These are phyloP conservation scores for Tephrocybe sp. DNA, from an alignment of 768 basidiomycete genomes.

Conservation along the genomic window DNA sequence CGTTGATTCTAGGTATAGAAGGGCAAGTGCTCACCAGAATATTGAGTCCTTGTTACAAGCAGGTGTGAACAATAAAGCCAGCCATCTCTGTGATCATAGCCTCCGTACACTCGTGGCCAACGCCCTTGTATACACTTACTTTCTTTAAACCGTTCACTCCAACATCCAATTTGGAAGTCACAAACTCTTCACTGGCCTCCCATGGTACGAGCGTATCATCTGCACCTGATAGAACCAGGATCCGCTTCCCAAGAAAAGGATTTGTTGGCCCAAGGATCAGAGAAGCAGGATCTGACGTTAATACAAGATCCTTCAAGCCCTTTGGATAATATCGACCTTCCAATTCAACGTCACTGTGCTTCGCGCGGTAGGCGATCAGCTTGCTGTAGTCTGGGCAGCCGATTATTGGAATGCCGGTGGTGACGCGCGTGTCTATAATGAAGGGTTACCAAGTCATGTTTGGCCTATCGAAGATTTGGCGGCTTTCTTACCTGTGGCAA, in stretches of 20 bases:
- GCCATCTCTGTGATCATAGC: constrained; percentile 56
- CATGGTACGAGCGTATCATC: constrained; percentile 70
- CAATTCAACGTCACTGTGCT: constrained; percentile 37
- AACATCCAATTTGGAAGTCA: constrained; percentile 48
- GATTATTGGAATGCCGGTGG: constrained; percentile 51
- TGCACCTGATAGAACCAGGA: constrained; percentile 70
- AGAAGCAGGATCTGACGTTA: constrained; percentile 47
- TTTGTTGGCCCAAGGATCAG: constrained; percentile 38
- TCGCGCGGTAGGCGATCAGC: constrained; percentile 60
- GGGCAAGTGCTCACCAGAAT: too few species aligned
- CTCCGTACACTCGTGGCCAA: constrained; percentile 62
- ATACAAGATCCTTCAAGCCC: constrained; percentile 48
- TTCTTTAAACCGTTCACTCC: constrained; percentile 56
- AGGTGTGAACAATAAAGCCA: constrained; percentile 27
- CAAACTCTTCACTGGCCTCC: constrained; percentile 53
- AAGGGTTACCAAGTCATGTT: too few species aligned
- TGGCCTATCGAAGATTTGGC: too few species aligned
- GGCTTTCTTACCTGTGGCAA: constrained; percentile 44
- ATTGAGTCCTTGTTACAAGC: constrained; percentile 16
- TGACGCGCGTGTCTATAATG: constrained; percentile 47
- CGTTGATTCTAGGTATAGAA: too few species aligned
- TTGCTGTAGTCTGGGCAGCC: constrained; percentile 71
- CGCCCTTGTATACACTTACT: constrained; percentile 50
- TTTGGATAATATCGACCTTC: constrained; percentile 58
- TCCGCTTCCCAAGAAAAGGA: constrained; percentile 69